Evolutionary conservation across 768 basidiomycete species (phyloP), one percentile per base, ranked within the genome.

Genomic region (Flagelloscypha sp.): DNA sequence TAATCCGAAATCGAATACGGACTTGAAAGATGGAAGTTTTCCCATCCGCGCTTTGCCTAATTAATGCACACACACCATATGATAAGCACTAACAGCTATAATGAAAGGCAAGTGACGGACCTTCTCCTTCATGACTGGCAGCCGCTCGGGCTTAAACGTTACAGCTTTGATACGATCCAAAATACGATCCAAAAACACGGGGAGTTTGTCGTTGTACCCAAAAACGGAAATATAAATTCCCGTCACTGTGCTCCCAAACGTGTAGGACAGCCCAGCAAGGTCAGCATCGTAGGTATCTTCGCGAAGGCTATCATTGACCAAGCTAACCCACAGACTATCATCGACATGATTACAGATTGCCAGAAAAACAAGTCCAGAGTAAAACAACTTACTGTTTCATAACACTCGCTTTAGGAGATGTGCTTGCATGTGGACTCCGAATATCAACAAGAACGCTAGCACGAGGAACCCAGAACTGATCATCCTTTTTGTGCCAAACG

Each of bases 401-500:
- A 6, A 90, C 81, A 24, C 77, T 58, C 38, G 81, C 66, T 29
- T 81, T 70, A 0, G 93, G 70, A 18, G 86, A 76, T n/a, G 62
- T 50, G 45, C 75, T 76, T 13, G 71, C 74, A 33, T 69, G 36
- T 5, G 77, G 74, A 39, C 83, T 86, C 47, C 82, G 72, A 30
- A 93, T 63, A 45, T 85, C 76, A 36, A 97, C 68, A 37, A 81
- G 61, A 13, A 83, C 70, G 42, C 76, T 71, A 2, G 90, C 89
- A 50, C 86, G 88, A 0, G 95, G 95, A 8, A 94, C 76, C 84
- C 89, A 94, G 65, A 95, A 99, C 41, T 68, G 74, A 56, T 99
- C 94, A 54, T 99, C 95, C 53, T 92, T 92, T 66, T 99, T 99
- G 61, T 92, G 76, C 93, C 94, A 99, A 3, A 98, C 60, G 8